Evolutionary conservation across 306 rosid species (phyloP).

Genomic region (Begonia loranthoides): DNA sequence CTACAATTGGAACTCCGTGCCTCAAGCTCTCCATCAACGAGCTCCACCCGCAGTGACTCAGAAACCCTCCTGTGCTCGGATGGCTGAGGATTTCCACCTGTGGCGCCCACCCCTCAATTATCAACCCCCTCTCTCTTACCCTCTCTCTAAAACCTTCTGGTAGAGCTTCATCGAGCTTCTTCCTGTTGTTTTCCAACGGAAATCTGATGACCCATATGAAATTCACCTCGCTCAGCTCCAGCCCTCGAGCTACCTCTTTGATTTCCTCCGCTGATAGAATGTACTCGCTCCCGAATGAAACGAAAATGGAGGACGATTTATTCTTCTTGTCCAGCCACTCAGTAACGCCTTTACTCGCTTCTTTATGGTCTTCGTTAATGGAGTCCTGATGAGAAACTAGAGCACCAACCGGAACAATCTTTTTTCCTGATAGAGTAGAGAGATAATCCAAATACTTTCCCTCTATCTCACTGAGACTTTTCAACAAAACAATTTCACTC

Average conservation of each 20-base stretch:
- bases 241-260: slow-evolving; percentile 12
- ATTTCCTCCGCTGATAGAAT: slow-evolving; percentile 9
- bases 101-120: slow-evolving; percentile 16
- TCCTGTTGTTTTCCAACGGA: slow-evolving; percentile 3
- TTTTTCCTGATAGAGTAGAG: slow-evolving; percentile 1
- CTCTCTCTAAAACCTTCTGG: slow-evolving; percentile 9
- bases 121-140: slow-evolving; percentile 6
- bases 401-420: slow-evolving; percentile 12
- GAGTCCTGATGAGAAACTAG: slow-evolving; percentile 7
- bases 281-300: slow-evolving; percentile 21
- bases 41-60: slow-evolving; percentile 28
- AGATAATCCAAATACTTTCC: slow-evolving; percentile 11
- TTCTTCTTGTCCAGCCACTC: slow-evolving; percentile 13
- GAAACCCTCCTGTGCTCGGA: slow-evolving; percentile 14
- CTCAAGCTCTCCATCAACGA: slow-evolving; percentile 19
- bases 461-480: slow-evolving; percentile 10
- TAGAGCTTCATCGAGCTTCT: slow-evolving; percentile 1
- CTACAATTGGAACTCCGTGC: slow-evolving; percentile 16
- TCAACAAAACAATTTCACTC: background rate
- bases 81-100: slow-evolving; percentile 14
- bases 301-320: slow-evolving; percentile 9
- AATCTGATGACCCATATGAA: slow-evolving; percentile 18
- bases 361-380: slow-evolving; percentile 1
- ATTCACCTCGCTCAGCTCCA: slow-evolving; percentile 9
- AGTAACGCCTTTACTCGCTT: background rate